Base-by-base conservation (phyloP, 495 filamentous ascomycete genomes). In the Bacidia gigantensis region DNA sequence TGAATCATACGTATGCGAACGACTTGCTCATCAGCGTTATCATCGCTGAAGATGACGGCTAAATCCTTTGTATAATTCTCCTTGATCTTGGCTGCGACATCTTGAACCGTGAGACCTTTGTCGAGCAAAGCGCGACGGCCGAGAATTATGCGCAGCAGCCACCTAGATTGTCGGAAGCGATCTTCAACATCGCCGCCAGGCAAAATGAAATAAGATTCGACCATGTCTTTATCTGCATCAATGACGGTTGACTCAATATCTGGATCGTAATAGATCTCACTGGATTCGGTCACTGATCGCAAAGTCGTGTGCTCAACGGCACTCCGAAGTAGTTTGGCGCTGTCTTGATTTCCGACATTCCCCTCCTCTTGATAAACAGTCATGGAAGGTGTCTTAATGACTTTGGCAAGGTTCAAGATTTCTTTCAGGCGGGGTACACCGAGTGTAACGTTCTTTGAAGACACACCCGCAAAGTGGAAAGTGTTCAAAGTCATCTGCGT, bases 401-500 rank as follows among this genome's bases (percentile, higher is more conserved):
- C 93, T 53, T 81, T 86, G 2, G 92, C 90, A 40, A 97, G 85
- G 64, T 99, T 97, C 35, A 99, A 72, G 79, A 99, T 97, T 69
- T 99, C 92, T 78, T 99, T 99, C 18, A 99, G 75, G 78, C 92
- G 89, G 45, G 92, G 92, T 22, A 99, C 92, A 85, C 92, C 92
- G 49, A 97, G 84, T 21, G 92, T 99, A 46, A 97, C 88, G 75
- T 97, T 99, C 81, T 99, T 99, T 21, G 92, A 95, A 1, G 93
- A 93, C 41, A 98, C 88, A 93, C 92, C 92, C 67, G 92, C 88
- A 69, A 99, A 97, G 77, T 99, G 92, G 82, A 99, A 99, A 24
- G 92, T 99, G 69, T 99, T 99, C 45, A 99, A 68, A 0, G 92
- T 99, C 92, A 99, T 99, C 71, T 99, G 92, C 1, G 92, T 99